phyloP scores from a whole-genome alignment of 768 basidiomycete genomes.

The Daedalea quercina region DNA sequence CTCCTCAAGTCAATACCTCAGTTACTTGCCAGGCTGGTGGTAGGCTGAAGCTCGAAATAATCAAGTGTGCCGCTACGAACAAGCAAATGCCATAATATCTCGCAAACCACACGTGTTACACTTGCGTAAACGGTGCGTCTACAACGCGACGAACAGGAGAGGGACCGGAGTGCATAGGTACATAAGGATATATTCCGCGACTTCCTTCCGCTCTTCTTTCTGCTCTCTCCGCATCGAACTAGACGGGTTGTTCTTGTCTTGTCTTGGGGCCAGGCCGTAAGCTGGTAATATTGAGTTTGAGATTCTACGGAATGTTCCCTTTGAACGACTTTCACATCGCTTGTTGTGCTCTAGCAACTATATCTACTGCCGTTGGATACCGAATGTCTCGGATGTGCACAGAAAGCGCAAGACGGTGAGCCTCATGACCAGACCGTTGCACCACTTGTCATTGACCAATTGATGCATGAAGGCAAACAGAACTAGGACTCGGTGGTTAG shows the following conservation, averaged over 20 bases:
- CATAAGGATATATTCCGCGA: slow-evolving; percentile 3
- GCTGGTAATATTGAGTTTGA: not conserved
- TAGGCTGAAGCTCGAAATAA: too few species aligned
- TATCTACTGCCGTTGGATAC: slow-evolving; percentile 22
- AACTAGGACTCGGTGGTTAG: not conserved
- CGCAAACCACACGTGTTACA: slow-evolving; percentile 1
- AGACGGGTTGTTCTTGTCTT: too few species aligned
- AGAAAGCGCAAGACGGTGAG: not conserved
- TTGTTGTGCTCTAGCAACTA: slow-evolving; percentile 19
- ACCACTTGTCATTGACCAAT: not conserved
- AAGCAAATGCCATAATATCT: too few species aligned
- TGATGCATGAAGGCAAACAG: not conserved
- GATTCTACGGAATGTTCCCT: slow-evolving; percentile 13
- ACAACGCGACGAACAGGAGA: slow-evolving; percentile 5
- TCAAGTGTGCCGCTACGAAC: too few species aligned
- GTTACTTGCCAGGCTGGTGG: too few species aligned
- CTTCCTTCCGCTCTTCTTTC: slow-evolving; percentile 2
- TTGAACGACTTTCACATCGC: slow-evolving; percentile 22
- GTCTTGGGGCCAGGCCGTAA: not conserved
- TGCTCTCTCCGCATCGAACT: not conserved
- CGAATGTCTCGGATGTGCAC: slow-evolving; percentile 8
- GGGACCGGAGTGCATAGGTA: not conserved
- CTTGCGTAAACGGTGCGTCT: slow-evolving; percentile 11
- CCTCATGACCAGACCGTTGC: not conserved
- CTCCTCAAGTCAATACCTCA: too few species aligned